Evolutionary conservation across 1,284 basidiomycete species (phyloP).

Genomic region (Xanthoconium separans): DNA sequence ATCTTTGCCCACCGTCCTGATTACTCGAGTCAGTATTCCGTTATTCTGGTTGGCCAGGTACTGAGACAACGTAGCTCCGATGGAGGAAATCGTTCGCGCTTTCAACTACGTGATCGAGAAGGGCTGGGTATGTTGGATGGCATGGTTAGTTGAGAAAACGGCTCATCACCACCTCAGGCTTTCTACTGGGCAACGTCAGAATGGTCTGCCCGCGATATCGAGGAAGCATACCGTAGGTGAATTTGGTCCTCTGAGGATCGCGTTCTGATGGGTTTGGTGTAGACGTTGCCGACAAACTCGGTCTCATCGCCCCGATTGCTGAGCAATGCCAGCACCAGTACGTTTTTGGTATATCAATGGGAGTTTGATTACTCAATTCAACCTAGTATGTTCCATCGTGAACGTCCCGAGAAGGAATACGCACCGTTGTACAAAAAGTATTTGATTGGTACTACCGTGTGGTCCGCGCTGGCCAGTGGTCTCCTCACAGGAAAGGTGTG

Average conservation of each 20-base stretch:
- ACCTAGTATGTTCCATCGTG: slow-evolving; percentile 44
- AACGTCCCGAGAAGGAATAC: slow-evolving; percentile 62
- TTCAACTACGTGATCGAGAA: slow-evolving; percentile 45
- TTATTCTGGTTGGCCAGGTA: not conserved
- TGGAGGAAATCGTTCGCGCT: slow-evolving; percentile 50
- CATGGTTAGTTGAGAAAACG: not conserved
- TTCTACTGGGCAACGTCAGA: slow-evolving; percentile 58
- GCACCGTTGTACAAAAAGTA: slow-evolving; percentile 42
- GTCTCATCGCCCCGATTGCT: slow-evolving; percentile 56
- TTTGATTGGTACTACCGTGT: slow-evolving; percentile 50
- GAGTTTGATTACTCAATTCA: not conserved
- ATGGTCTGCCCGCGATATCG: slow-evolving; percentile 56
- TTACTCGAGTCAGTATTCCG: slow-evolving; percentile 33
- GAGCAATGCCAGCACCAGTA: slow-evolving; percentile 60
- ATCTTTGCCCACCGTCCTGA: slow-evolving; percentile 61
- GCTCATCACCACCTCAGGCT: slow-evolving; percentile 27
- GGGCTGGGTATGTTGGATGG: slow-evolving; percentile 33
- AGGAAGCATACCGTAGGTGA: slow-evolving; percentile 47
- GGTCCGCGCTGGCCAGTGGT: slow-evolving; percentile 61
- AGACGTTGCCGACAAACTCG: slow-evolving; percentile 55
- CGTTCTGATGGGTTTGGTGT: not conserved
- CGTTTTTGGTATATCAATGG: slow-evolving; percentile 1
- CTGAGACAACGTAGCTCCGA: slow-evolving; percentile 28
- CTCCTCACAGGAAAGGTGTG: slow-evolving; percentile 49
- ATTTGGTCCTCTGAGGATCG: not conserved